Base-by-base conservation (phyloP, 345 rosid genomes). In the Gossypium longicalyx region DNA sequence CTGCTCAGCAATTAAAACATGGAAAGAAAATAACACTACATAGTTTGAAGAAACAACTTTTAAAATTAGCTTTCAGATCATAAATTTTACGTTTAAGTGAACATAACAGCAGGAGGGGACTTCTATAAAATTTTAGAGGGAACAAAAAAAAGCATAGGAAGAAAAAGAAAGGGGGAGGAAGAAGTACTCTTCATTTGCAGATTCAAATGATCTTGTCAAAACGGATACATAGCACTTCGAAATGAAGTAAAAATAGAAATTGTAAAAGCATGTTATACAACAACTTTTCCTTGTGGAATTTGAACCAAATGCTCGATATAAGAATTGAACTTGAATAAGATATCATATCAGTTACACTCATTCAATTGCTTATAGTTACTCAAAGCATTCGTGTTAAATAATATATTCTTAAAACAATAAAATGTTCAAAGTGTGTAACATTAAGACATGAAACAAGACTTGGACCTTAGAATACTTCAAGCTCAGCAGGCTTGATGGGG, bases 1-100 rank as follows among this genome's bases (percentile, higher is more conserved):
- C 99, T 93, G 94, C 85, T 85, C 83, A 70, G 81, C 79, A 84
- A 84, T 80, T 82, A 80, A 81, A 89, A 51, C 41, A 34, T 34
- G 41, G 41, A 34, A 34, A 34, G 41, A 34, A 34, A 34, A 34
- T 34, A 34, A 4, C 41, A 34, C 41, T 34, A 34, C 7, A 4
- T 34, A 1, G 41, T 34, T 34, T 34, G 41, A 34, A 34, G 52
- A 25, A 34, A 41, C 7, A 76, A 25, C 19, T 78, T 69, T 1
- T 48, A 62, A 73, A 68, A 68, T 61, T 49, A 22, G 67, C 41
- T 38, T 27, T 9, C 17, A n/a, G 17, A 20, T 9, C 13, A 12
- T 71, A 71, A 57, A 57, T 34, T 41, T 56, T 71, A 10, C 16
- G 8, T 48, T 48, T 19, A 48, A 56, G 12, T 54, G 74, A 56